These are phyloP conservation scores for Hura crepitans DNA, from an alignment of 441 rosid genomes.

Conservation along the genomic window DNA sequence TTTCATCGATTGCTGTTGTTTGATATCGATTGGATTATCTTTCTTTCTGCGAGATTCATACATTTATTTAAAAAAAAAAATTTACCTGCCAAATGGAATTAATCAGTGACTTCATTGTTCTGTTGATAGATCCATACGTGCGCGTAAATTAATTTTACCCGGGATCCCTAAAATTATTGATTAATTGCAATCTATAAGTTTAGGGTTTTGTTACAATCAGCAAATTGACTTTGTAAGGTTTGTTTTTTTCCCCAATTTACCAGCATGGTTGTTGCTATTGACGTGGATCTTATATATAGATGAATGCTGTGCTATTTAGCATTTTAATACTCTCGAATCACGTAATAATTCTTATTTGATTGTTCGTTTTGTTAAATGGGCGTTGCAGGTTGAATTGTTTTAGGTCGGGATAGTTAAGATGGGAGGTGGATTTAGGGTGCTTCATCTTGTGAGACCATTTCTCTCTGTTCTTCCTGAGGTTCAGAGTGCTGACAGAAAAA, in stretches of 20 bases:
- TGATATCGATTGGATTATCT: neutral
- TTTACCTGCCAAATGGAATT: neutral
- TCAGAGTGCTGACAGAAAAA: conserved; percentile 63
- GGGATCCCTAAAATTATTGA: neutral
- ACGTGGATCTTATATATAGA: neutral
- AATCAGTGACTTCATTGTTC: neutral
- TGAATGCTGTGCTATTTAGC: neutral
- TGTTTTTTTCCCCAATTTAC: neutral
- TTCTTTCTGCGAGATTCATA: neutral
- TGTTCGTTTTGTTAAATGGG: neutral
- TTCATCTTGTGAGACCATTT: conserved; percentile 79
- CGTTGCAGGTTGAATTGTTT: conserved; percentile 4
- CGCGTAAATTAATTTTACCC: neutral
- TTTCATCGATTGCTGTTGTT: neutral
- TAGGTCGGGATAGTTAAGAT: conserved; percentile 22
- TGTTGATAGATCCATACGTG: neutral
- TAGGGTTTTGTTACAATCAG: neutral
- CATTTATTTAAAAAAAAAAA: neutral
- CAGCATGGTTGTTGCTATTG: neutral
- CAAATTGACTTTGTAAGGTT: neutral
- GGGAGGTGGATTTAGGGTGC: conserved; percentile 84
- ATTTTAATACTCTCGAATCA: neutral
- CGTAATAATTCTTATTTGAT: neutral
- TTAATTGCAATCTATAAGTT: neutral
- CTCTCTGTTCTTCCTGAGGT: conserved; percentile 62